Evolutionary conservation across 2,329 filamentous ascomycete species (phyloP), one percentile per base, ranked within the genome.

Genomic region (Botrytis pseudocinerea): DNA sequence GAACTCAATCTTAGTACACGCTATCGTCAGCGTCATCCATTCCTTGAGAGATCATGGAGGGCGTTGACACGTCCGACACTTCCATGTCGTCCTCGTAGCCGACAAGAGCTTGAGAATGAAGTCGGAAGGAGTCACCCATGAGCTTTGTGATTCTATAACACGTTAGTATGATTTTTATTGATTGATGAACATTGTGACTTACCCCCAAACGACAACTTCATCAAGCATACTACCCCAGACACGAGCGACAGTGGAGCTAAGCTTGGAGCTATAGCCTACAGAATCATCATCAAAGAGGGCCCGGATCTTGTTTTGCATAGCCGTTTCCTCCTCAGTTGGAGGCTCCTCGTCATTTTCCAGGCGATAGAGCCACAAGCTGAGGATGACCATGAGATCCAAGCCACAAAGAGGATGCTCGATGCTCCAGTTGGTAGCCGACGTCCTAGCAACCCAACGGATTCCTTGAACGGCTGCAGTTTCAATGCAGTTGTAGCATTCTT

Each of bases 141-240:
- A 98, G 90, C 82, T 97, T 94, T 79, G 93, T 95, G 81, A 97
- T 95, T 73, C 93, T 95, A 80, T 57, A 44, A 54, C 68, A 65
- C 69, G 83, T 90, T 85, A 89, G 87, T n/a, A 72, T 77, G 70
- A 68, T 66, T 60, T 22, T 20, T 48, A 65, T 28, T 38, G 32
- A 14, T 14, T 40, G 40, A 48, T 70, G 35, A 66, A 61, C n/a
- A 18, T 60, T 40, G 70, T 38, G 70, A 92, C 94, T 90, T 91
- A 97, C 94, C 96, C 96, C 96, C 96, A 98, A 75, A 99, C 96
- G 78, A 98, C 95, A 76, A 98, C 96, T 84, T 98, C 96, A 81
- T 98, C 96, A 77, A 98, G 91, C 92, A 98, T 98, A 76, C 94
- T 95, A 79, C 95, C 96, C 96, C 96, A 99, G 63, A 98, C 90